Evolutionary conservation across 192 early-diverging fungal genomes (phyloP).

Genomic region (Glomus cerebriforme): DNA sequence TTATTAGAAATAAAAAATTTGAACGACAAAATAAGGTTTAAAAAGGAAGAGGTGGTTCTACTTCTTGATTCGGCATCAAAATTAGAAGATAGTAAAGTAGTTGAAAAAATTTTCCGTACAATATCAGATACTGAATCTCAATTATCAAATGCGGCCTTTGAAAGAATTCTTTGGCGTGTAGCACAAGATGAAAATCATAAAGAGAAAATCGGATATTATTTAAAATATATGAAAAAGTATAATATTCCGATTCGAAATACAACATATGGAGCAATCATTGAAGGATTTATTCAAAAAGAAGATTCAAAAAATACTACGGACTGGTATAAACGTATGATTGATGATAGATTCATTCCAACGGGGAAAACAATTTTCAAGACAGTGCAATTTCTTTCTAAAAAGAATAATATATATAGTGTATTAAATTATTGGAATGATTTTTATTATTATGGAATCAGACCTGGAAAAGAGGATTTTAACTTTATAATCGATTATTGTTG

Average conservation of each 20-base stretch:
- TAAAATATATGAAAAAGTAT: slow-evolving; percentile 15
- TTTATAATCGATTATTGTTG: neutral
- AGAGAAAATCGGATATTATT: neutral
- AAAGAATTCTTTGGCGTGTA: slow-evolving; percentile 9
- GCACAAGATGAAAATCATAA: neutral
- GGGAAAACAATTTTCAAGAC: neutral
- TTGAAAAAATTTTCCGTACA: neutral
- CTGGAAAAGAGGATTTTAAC: slow-evolving; percentile 6
- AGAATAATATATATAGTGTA: neutral
- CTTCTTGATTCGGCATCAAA: slow-evolving; percentile 17
- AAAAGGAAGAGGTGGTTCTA: slow-evolving; percentile 30
- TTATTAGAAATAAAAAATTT: slow-evolving; percentile 34
- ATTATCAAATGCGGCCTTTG: neutral
- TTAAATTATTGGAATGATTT: slow-evolving; percentile 23
- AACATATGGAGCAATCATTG: slow-evolving; percentile 21
- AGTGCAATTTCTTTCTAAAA: neutral
- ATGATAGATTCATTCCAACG: neutral
- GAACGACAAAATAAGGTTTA: slow-evolving; percentile 13
- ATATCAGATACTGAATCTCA: neutral
- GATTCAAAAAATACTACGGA: neutral
- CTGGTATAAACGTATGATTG: slow-evolving; percentile 14
- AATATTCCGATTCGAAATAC: neutral
- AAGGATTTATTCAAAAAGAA: neutral
- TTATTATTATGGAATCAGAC: neutral
- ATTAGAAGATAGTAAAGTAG: neutral